phyloP scores from a whole-genome alignment of 768 basidiomycete species.

The Tricholoma sp. region DNA sequence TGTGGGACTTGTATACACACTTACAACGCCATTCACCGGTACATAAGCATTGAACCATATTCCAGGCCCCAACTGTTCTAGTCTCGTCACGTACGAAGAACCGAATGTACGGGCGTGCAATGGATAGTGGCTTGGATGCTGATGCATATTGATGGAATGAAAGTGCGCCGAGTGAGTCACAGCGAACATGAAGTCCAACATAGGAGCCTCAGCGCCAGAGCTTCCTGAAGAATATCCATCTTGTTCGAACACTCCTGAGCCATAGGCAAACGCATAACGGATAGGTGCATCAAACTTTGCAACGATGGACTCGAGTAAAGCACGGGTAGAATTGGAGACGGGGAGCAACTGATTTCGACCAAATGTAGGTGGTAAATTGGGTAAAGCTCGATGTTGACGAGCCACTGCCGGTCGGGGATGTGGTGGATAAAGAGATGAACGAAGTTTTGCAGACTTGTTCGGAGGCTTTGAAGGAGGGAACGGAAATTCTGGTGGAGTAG shows the following conservation, averaged over 20 bases:
- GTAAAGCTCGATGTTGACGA: constrained; percentile 32
- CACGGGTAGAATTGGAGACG: constrained; percentile 74
- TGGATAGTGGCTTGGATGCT: constrained; percentile 89
- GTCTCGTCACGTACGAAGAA: constrained; percentile 69
- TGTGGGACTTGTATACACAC: constrained; percentile 25
- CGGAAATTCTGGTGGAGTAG: constrained; percentile 29
- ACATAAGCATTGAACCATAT: constrained; percentile 97
- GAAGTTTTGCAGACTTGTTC: constrained; percentile 22
- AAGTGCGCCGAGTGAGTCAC: constrained; percentile 92
- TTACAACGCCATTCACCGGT: constrained; percentile 76
- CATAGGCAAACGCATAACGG: constrained; percentile 96
- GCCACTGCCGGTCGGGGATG: constrained; percentile 41
- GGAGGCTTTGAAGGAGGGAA: constrained; percentile 29
- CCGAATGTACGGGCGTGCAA: constrained; percentile 83
- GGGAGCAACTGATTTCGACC: constrained; percentile 79
- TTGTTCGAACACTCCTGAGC: constrained; percentile 93
- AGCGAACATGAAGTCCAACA: constrained; percentile 97
- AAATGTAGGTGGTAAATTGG: constrained; percentile 63
- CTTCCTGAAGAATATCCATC: constrained; percentile 53
- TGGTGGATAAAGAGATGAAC: constrained; percentile 39
- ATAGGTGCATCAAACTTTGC: constrained; percentile 83
- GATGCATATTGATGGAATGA: constrained; percentile 93
- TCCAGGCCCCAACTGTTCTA: constrained; percentile 76
- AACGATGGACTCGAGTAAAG: constrained; percentile 77
- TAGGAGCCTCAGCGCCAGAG: constrained; percentile 38